phyloP scores from a whole-genome alignment of 768 basidiomycete genomes.

The Lentinula raphanica region DNA sequence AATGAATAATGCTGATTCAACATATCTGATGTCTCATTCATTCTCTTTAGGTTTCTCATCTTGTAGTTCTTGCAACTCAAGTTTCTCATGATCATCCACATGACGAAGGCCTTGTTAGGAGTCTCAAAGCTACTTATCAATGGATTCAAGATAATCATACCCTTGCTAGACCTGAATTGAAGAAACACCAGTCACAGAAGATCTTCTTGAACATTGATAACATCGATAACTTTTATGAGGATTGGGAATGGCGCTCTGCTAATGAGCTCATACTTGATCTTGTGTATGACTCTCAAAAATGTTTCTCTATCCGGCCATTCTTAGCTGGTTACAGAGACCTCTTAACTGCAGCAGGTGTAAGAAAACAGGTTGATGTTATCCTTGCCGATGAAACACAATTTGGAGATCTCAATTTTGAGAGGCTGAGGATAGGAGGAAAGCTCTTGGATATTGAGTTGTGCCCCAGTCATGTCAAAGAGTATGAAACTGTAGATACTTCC shows the following conservation, averaged over 20 bases:
- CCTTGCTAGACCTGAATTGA: slow-evolving; percentile 14
- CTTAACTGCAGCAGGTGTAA: slow-evolving; percentile 28
- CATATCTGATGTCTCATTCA: background rate
- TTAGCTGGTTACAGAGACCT: slow-evolving; percentile 27
- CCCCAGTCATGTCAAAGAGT: background rate
- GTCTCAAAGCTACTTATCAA: slow-evolving; percentile 37
- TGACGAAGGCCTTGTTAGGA: slow-evolving; percentile 25
- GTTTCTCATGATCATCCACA: slow-evolving; percentile 21
- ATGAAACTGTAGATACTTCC: background rate
- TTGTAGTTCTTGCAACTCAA: slow-evolving; percentile 26
- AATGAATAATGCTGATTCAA: background rate
- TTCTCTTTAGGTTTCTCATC: slow-evolving; percentile 33
- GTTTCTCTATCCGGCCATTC: slow-evolving; percentile 28
- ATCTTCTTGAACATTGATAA: slow-evolving; percentile 46
- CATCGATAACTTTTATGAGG: slow-evolving; percentile 19
- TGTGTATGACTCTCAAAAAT: slow-evolving; percentile 20
- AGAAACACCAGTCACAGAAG: slow-evolving; percentile 15
- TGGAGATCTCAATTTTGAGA: slow-evolving; percentile 23
- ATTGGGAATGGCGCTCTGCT: slow-evolving; percentile 36
- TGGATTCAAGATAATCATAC: slow-evolving; percentile 32
- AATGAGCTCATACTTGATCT: slow-evolving; percentile 33
- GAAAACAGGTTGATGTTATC: slow-evolving; percentile 16
- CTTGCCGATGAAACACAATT: background rate
- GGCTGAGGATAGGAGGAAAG: slow-evolving; percentile 24
- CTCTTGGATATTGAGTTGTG: slow-evolving; percentile 35